A percentile compares a stretch with the other conserved stretches of the same genome.
Evolutionary conservation across 129 eudicot species (phyloP).

Genomic region (Arctium lappa): DNA sequence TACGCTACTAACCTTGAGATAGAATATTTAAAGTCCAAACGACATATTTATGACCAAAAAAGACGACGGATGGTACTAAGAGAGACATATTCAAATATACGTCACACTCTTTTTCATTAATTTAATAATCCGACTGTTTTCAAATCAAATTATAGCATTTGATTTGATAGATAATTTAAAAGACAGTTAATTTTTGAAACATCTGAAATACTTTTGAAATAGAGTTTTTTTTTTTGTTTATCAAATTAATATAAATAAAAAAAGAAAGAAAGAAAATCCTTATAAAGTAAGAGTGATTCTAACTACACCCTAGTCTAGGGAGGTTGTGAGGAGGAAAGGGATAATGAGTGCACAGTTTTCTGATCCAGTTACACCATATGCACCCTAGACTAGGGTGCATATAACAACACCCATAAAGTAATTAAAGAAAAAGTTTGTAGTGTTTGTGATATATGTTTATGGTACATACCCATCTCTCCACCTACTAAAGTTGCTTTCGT

Average conservation of each 20-base stretch:
- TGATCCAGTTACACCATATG: too few species aligned
- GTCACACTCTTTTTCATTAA: neutral
- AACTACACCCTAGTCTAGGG: too few species aligned
- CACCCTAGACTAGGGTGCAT: too few species aligned
- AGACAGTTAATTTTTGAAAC: too few species aligned
- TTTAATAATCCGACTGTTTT: neutral
- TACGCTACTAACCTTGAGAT: neutral
- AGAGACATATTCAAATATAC: too few species aligned
- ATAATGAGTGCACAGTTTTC: too few species aligned
- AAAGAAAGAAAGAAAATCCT: neutral
- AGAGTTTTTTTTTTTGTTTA: neutral
- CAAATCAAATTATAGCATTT: neutral
- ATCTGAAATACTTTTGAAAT: neutral
- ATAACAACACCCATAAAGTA: too few species aligned
- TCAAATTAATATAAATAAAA: neutral
- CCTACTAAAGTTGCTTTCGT: neutral
- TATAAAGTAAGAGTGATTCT: too few species aligned
- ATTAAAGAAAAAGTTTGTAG: neutral
- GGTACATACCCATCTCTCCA: neutral
- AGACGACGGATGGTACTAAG: too few species aligned
- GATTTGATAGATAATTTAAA: neutral
- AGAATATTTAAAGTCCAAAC: neutral
- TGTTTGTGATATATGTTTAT: neutral
- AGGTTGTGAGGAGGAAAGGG: too few species aligned
- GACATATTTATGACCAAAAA: too few species aligned